phyloP scores from a whole-genome alignment of 108 stramenopile genomes.

The Pseudonitzschia delicatissima region DNA sequence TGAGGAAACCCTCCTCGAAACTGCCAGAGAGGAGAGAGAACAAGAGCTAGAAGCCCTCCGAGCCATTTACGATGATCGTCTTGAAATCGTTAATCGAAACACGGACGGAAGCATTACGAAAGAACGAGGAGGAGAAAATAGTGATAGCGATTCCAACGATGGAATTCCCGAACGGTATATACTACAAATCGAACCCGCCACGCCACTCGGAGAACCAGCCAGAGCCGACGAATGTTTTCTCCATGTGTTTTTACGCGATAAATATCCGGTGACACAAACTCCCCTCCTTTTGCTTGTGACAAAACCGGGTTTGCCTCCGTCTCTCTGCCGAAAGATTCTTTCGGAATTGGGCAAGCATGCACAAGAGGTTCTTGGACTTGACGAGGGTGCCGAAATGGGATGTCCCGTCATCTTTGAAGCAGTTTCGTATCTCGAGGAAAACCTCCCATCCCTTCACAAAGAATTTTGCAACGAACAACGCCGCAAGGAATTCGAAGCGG shows the following conservation, averaged over 20 bases:
- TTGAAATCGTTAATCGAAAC: slow-evolving; percentile 30
- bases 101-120: not conserved
- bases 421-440: slow-evolving; percentile 41
- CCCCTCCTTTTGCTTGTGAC: slow-evolving; percentile 36
- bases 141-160: not conserved
- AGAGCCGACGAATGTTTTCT: slow-evolving; percentile 49
- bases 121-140: not conserved
- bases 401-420: slow-evolving; percentile 44
- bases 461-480: slow-evolving; percentile 48
- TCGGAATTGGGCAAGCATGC: slow-evolving; percentile 30
- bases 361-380: slow-evolving; percentile 33
- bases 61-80: slow-evolving; percentile 67
- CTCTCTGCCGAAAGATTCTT: slow-evolving; percentile 55
- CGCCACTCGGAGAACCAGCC: slow-evolving; percentile 38
- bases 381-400: not conserved
- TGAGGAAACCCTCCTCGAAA: slow-evolving; percentile 32
- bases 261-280: slow-evolving; percentile 50
- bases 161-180: slow-evolving; percentile 30
- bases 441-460: slow-evolving; percentile 39
- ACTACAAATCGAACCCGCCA: slow-evolving; percentile 32
- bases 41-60: slow-evolving; percentile 61
- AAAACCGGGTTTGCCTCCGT: slow-evolving; percentile 36
- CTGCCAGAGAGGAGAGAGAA: slow-evolving; percentile 49
- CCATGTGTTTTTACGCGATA: slow-evolving; percentile 44
- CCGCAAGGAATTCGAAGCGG: slow-evolving; percentile 35